Base-by-base conservation (phyloP, 1,284 basidiomycete genomes). In the Microbotryomycetes sp. region DNA sequence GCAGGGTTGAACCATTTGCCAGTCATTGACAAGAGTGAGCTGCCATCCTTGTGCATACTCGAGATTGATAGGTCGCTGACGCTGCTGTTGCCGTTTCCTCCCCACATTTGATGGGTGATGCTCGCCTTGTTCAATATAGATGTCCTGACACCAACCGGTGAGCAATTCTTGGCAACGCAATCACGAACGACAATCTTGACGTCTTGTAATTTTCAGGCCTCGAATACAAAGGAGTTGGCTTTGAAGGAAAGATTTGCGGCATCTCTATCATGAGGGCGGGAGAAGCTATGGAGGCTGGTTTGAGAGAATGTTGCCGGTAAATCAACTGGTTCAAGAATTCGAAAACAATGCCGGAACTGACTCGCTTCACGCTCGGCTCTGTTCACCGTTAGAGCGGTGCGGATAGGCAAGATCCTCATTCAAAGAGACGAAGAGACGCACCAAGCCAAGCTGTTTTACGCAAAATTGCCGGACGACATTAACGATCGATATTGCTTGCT, bases 401-500 rank as follows among this genome's bases (percentile, higher is more conserved):
- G 90, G 65, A 91, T 91, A 65, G 89, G 89, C 41, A 91, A 97
- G 80, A 96, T 96, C 71, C 79, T 97, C 51, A 96, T 97, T 65
- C 93, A 96, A 76, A 78, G 93, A 88, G 91, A 96, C 72, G 92
- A 96, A 76, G 90, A 92, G 73, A 97, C 92, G 0, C 81, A 87
- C 0, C 81, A 85, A 59, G 87, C 92, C 1, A 94, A 96, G 76
- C 80, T 97, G 27, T 72, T 81, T 76, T 81, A 80, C 70, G 78
- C 80, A 57, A 81, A 97, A 85, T 85, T 97, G 54, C 94, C 94
- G 2, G 87, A 87, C 72, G 94, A 98, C 74, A 97, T 98, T 62
- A 84, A 87, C 0, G 80, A 83, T 45, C 85, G 94, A 57, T 98
- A 94, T 76, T 91, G 94, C 52, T 83, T 98, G 35, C 82, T 98